Evolutionary conservation across 345 rosid genomes (phyloP).

Genomic region (Bruguiera parviflora): DNA sequence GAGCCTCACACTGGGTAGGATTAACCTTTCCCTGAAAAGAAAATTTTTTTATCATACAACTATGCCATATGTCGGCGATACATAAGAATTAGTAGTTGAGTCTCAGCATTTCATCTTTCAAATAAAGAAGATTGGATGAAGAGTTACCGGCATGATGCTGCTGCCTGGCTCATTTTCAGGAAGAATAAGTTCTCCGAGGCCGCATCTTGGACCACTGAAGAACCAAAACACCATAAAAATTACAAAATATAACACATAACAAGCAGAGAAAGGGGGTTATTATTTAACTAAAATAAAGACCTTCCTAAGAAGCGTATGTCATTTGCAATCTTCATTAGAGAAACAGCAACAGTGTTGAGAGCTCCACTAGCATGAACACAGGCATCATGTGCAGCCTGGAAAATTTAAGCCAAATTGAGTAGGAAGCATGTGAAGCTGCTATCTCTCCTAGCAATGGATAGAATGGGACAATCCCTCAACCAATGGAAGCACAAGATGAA

Average conservation of each 20-base stretch:
- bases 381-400: conserved; percentile 97
- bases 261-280: background rate
- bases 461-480: background rate
- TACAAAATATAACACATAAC: conserved; percentile 19
- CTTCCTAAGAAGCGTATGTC: conserved; percentile 90
- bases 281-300: conserved; percentile 27
- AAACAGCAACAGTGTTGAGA: conserved; percentile 70
- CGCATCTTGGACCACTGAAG: conserved; percentile 91
- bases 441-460: conserved; percentile 2
- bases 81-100: too few species aligned
- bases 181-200: conserved; percentile 96
- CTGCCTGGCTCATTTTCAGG: conserved; percentile 99
- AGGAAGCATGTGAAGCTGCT: conserved; percentile 11
- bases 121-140: conserved; percentile 5
- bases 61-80: conserved; percentile 3
- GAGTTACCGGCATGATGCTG: conserved; percentile 93
- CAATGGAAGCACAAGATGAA: conserved; percentile 7
- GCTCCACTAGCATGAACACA: conserved; percentile 95
- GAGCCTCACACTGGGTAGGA: conserved; percentile 98
- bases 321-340: conserved; percentile 92
- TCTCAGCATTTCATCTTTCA: background rate
- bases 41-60: conserved; percentile 13
- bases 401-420: conserved; percentile 17
- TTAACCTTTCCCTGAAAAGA: conserved; percentile 88
- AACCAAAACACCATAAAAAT: conserved; percentile 25